Conservation (phyloP, 1,284 basidiomycete species). For the Rhizoctonia solani region DNA sequence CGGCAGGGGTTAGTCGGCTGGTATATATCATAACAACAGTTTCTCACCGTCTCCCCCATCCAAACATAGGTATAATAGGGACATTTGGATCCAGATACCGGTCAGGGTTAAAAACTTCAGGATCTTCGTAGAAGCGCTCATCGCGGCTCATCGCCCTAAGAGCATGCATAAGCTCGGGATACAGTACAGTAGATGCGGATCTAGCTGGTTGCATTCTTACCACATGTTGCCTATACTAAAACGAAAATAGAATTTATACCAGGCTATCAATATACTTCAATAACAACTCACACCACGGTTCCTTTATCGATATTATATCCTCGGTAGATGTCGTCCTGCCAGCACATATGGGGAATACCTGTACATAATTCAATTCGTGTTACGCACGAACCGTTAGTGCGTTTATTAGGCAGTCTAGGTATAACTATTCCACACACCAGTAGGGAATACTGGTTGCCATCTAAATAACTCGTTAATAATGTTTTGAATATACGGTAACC, state of each 20-base stretch:
- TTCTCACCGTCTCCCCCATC: slow-evolving; percentile 29
- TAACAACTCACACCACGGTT: slow-evolving; percentile 12
- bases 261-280: not conserved
- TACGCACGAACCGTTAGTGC: not conserved
- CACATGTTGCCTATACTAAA: slow-evolving; percentile 28
- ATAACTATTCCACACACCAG: slow-evolving; percentile 2
- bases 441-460: slow-evolving; percentile 19
- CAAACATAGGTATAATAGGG: slow-evolving; percentile 13
- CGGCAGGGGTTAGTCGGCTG: not conserved
- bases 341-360: slow-evolving; percentile 11
- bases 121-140: not conserved
- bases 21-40: not conserved
- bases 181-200: not conserved
- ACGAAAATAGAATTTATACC: not conserved
- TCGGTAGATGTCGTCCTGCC: slow-evolving; percentile 12
- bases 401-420: not conserved
- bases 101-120: slow-evolving; percentile 19
- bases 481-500: slow-evolving; percentile 46
- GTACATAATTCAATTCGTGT: not conserved
- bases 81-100: slow-evolving; percentile 12
- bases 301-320: slow-evolving; percentile 6
- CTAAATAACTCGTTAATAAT: slow-evolving; percentile 20
- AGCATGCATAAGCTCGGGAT: not conserved
- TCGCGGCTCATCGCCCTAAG: slow-evolving; percentile 12
- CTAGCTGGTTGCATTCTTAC: not conserved